Evolutionary conservation across 1,139 yeast genomes (phyloP).

Genomic region (Hansenula sp.): DNA sequence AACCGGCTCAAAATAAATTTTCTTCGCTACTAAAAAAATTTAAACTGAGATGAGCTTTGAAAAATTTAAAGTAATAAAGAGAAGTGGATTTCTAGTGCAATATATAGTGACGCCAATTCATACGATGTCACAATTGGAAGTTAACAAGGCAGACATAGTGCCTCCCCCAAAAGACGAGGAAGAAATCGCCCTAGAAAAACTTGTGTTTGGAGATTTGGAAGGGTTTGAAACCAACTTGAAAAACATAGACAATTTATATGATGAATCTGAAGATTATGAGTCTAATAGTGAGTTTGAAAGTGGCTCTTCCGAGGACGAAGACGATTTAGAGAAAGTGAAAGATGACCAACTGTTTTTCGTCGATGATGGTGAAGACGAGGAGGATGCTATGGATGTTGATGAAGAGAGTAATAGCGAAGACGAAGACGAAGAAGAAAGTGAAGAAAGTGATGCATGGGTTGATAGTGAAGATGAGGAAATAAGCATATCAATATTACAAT

Average conservation of each 20-base stretch:
- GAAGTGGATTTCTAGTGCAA: no score
- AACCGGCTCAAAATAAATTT: conserved; percentile 4
- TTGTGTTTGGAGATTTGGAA: conserved; percentile 85
- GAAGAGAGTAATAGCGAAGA: conserved; percentile 29
- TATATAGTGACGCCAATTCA: no score
- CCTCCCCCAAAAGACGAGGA: conserved; percentile 77
- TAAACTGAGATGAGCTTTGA: conserved; percentile 1
- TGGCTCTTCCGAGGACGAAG: conserved; percentile 26
- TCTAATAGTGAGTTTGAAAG: conserved; percentile 28
- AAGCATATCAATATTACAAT: conserved; percentile 53
- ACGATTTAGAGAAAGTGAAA: conserved; percentile 34
- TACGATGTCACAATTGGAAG: conserved; percentile 7
- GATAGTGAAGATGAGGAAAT: conserved; percentile 90
- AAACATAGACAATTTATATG: conserved; percentile 30
- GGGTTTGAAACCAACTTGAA: conserved; percentile 68
- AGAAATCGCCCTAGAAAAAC: conserved; percentile 71
- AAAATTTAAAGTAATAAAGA: no score
- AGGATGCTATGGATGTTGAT: conserved; percentile 40
- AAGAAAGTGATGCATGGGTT: conserved; percentile 66
- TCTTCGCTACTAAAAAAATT: not conserved
- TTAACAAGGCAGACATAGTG: conserved; percentile 29
- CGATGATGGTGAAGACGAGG: conserved; percentile 53
- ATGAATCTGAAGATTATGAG: conserved; percentile 30
- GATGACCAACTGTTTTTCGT: conserved; percentile 67
- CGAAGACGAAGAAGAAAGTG: conserved; percentile 30